Percentiles rank a stretch among this genome's conserved stretches.
These are phyloP conservation scores for Sarcomyxa edulis DNA, from an alignment of 768 basidiomycete genomes.

Conservation along the genomic window DNA sequence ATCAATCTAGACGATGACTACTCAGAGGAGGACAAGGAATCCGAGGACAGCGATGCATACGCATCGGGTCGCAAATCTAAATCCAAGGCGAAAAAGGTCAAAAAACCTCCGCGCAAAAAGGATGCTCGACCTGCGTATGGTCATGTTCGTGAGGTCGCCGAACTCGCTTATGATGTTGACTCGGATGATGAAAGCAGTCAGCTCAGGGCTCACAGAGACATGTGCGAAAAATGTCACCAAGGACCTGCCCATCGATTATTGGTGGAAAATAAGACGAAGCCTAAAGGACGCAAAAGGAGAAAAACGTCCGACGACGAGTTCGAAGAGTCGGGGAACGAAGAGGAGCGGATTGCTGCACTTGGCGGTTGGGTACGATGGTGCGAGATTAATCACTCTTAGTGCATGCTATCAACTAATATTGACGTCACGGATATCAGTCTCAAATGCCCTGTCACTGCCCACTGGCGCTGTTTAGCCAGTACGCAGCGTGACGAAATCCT, in stretches of 20 bases:
- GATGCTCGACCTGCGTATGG: slow-evolving; percentile 37
- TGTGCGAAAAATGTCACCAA: slow-evolving; percentile 70
- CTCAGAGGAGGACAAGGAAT: slow-evolving; percentile 23
- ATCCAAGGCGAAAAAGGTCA: slow-evolving; percentile 11
- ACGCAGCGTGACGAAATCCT: slow-evolving; percentile 70
- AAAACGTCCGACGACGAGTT: slow-evolving; percentile 41
- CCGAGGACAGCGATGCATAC: slow-evolving; percentile 24
- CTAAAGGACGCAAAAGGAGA: slow-evolving; percentile 33
- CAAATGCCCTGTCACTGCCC: slow-evolving; percentile 70
- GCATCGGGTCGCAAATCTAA: slow-evolving; percentile 9
- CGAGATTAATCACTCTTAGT: no score
- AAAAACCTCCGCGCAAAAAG: slow-evolving; percentile 18
- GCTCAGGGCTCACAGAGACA: slow-evolving; percentile 52
- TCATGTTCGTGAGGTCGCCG: slow-evolving; percentile 33
- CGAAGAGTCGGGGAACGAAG: slow-evolving; percentile 51
- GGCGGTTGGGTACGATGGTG: slow-evolving; percentile 89
- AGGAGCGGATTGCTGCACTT: slow-evolving; percentile 39
- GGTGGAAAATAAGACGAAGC: slow-evolving; percentile 28
- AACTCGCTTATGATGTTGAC: slow-evolving; percentile 39
- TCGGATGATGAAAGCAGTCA: slow-evolving; percentile 54
- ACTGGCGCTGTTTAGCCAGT: slow-evolving; percentile 70
- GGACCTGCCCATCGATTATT: slow-evolving; percentile 54
- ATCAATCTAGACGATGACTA: slow-evolving; percentile 28
- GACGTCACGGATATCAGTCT: no score
- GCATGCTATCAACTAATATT: no score